These are phyloP conservation scores for Kazachstania taianensis DNA, from an alignment of 805 yeast genomes.

Conservation along the genomic window DNA sequence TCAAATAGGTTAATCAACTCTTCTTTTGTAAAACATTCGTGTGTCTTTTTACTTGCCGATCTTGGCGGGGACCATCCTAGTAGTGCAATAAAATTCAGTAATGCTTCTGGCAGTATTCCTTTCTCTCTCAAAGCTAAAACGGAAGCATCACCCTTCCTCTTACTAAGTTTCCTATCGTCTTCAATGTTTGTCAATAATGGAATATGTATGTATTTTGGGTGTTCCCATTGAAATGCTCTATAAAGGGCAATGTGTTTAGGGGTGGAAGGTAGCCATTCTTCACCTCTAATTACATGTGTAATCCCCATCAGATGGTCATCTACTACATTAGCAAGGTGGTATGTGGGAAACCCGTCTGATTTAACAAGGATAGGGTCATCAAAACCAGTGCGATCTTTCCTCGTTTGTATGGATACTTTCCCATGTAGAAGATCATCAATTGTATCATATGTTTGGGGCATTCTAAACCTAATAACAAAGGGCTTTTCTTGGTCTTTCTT, in stretches of 20 bases:
- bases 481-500: slow-evolving; percentile 22
- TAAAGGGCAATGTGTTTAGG: slow-evolving; percentile 89
- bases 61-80: slow-evolving; percentile 93
- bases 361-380: slow-evolving; percentile 87
- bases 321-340: slow-evolving; percentile 90
- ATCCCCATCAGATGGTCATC: slow-evolving; percentile 91
- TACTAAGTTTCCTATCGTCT: slow-evolving; percentile 71
- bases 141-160: slow-evolving; percentile 75
- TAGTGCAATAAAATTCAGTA: slow-evolving; percentile 76
- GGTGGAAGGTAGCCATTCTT: slow-evolving; percentile 95
- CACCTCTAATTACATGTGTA: slow-evolving; percentile 93
- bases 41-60: slow-evolving; percentile 36
- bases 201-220: slow-evolving; percentile 79
- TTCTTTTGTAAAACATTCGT: slow-evolving; percentile 42
- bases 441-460: slow-evolving; percentile 61
- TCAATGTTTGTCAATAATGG: slow-evolving; percentile 67
- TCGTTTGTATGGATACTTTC: slow-evolving; percentile 60
- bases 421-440: slow-evolving; percentile 78
- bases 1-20: slow-evolving; percentile 50
- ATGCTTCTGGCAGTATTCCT: slow-evolving; percentile 79
- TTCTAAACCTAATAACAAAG: slow-evolving; percentile 60
- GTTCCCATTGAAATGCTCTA: slow-evolving; percentile 72
- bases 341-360: slow-evolving; percentile 93
- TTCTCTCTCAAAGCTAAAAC: slow-evolving; percentile 45
- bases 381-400: slow-evolving; percentile 37